These are phyloP conservation scores for Talaromyces sp. DNA, from an alignment of 2,329 filamentous ascomycete species.

Conservation along the genomic window DNA sequence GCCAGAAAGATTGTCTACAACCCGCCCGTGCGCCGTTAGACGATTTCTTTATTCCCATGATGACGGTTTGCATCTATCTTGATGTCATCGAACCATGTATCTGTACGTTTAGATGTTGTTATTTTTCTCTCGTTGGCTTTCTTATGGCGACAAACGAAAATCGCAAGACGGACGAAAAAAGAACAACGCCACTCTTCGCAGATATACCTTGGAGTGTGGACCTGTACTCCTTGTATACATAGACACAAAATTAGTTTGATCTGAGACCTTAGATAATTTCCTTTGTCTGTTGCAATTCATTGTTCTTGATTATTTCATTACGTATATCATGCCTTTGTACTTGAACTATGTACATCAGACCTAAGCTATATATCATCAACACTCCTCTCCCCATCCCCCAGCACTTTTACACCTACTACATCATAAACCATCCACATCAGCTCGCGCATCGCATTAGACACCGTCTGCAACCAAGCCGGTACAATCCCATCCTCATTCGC, in stretches of 20 bases:
- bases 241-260: constrained; percentile 19
- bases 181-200: constrained; percentile 33
- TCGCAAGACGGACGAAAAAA: constrained; percentile 17
- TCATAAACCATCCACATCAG: constrained; percentile 66
- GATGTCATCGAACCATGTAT: constrained; percentile 29
- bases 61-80: not conserved
- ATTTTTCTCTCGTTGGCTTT: constrained; percentile 26
- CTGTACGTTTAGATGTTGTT: constrained; percentile 42
- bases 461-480: constrained; percentile 63
- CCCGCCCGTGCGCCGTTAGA: constrained; percentile 55
- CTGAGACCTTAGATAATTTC: constrained; percentile 20
- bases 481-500: constrained; percentile 64
- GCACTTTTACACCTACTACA: constrained; percentile 59
- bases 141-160: constrained; percentile 26
- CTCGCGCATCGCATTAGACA: constrained; percentile 54
- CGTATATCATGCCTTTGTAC: not conserved
- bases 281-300: constrained; percentile 15
- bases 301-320: not conserved
- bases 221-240: constrained; percentile 31
- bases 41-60: constrained; percentile 1
- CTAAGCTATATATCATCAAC: not conserved
- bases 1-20: constrained; percentile 88
- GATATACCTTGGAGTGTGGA: constrained; percentile 17
- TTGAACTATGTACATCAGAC: not conserved
- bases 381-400: constrained; percentile 80